Evolutionary conservation across 2,329 filamentous ascomycete species (phyloP), one percentile per base, ranked within the genome.

Genomic region (Monilinia vaccinii-corymbosi): DNA sequence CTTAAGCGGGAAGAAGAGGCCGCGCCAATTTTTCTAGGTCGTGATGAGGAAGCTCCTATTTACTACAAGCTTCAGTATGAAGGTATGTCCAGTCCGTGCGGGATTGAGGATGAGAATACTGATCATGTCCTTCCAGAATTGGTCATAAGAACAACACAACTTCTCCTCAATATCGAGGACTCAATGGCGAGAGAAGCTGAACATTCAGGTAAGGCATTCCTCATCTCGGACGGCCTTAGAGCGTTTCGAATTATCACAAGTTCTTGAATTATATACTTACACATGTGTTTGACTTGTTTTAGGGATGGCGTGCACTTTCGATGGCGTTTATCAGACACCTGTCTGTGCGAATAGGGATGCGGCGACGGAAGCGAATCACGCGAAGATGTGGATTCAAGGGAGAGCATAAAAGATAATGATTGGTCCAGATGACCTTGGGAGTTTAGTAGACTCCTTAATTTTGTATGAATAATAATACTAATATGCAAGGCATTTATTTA

Each of bases 11-110:
- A 75, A 46, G 67, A 70, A 71, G 74, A 68, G 73, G 71, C 68
- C 68, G 72, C 56, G 68, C 75, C 61, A 81, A 73, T 89, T 11
- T 73, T 83, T n/a, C 75, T 77, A 2, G 75, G 74, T 11, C 61
- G 47, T 23, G 63, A 62, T 51, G 81, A 85, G 55, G 84, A 91
- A 48, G 73, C 81, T n/a, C 78, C 85, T 4, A 82, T 89, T 11
- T 83, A 79, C 58, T 94, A 91, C 70, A 80, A 80, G 47, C 75
- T 94, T 32, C 81, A 88, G 60, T 88, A 89, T 68, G 78, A 89
- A 80, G 85, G 88, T 90, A 75, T 61, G 78, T 70, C 48, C 16
- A 34, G 14, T 28, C 5, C 34, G 16, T 11, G 10, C 28, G n/a
- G 6, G 10, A 9, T 34, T 44, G 13, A 16, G 16, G 25, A 16